Evolutionary conservation across 306 rosid genomes (phyloP), one percentile per base, ranked within the genome.

Genomic region (Canavalia gladiata): DNA sequence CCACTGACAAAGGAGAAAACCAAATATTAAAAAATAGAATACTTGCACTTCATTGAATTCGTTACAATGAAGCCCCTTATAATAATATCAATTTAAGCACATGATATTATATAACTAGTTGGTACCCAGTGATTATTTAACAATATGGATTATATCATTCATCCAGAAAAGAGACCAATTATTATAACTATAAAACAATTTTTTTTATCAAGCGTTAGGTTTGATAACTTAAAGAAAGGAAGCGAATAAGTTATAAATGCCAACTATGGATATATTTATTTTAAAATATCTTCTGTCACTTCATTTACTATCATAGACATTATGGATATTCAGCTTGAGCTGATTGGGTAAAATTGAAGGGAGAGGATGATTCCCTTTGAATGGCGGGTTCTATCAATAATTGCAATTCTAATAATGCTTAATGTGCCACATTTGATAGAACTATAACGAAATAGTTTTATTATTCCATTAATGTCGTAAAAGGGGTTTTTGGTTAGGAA

Each of bases 341-440:
- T 18, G 6, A 39, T 39, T 8, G 66, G 65, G 31, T 37, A 25
- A 55, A 54, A 41, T 68, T 4, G 33, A 57, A 29, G 63, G 35
- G 33, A 55, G 28, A 28, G 63, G 12, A 28, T 57, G 63, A 57
- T 57, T 28, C 72, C 35, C 12, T 42, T 42, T 42, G 8, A 58
- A 9, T n/a, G 56, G 75, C 41, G 67, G 56, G 34, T 50, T 67
- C 67, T 51, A 25, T 45, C 29, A 64, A 37, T 51, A 28, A 50
- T 50, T 65, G 25, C 39, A 28, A 50, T 50, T 65, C 5, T 76
- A 9, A 68, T 65, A 9, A 68, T 65, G 54, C 42, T 11, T n/a
- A 51, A 7, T 18, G 49, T 18, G 39, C 62, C 72, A n/a, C 47
- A 31, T 46, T 8, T 56, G 10, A 6, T 34, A 4, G 42, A 62